Base-by-base conservation (phyloP, 2,329 filamentous ascomycete genomes). In the Alternaria sp. region DNA sequence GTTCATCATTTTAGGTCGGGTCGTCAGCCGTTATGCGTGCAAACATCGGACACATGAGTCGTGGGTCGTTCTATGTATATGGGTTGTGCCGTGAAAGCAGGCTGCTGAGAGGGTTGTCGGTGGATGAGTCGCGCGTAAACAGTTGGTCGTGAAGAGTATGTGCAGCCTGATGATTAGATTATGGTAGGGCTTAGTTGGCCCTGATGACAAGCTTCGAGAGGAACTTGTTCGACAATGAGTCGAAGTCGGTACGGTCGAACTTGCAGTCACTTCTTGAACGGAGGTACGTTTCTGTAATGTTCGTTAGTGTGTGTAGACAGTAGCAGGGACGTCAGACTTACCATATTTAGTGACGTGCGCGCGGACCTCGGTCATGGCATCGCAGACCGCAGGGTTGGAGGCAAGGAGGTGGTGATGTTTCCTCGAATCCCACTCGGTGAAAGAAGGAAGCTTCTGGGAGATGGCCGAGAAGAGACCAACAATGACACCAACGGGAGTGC, bases 381-480 rank as follows among this genome's bases (percentile, higher is more conserved):
- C 93, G 82, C 95, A 97, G 54, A 97, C 93, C 69, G 94, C 93
- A 23, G 87, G 86, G 82, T 98, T 97, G 80, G 95, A 96, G 83
- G 93, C 92, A 64, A 97, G 88, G 55, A 97, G 84, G 73, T 97
- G 91, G 71, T 96, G 93, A 79, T 98, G 95, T 82, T 96, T 93
- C 77, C 88, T 86, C 12, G 93, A 96, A 77, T 97, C 93, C 95
- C 95, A 98, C 78, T 98, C 95, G 69, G 90, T 91, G 78, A 98
- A 93, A 19, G 93, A 87, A 5, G 95, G 95, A 46, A 97, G 87
- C 84, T 98, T 97, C 83, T 97, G 95, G 2, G 94, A 97, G 78
- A 98, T 98, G 81, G 95, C 95, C 74, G 97, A 93, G 89, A 98
- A 98, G 28, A 98, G 88, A 49, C 95, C 95, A 68, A 97, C 93